A percentile compares a stretch with the other conserved stretches of the same genome.
Evolutionary conservation across 495 filamentous ascomycete species (phyloP).

Genomic region (Penicillium lagena): DNA sequence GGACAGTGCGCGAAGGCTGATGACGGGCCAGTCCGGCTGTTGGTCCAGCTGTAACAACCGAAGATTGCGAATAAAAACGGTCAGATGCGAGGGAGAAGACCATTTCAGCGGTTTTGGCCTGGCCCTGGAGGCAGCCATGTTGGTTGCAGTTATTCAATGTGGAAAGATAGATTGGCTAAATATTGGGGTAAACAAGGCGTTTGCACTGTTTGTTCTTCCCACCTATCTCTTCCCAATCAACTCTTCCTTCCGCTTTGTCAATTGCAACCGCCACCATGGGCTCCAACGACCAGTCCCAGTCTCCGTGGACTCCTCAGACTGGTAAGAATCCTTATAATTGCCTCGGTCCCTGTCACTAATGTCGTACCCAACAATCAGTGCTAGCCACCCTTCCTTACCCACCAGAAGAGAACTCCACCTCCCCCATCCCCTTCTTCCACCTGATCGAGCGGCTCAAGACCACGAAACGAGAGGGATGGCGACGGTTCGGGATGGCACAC

Average conservation of each 20-base stretch:
- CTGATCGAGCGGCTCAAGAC: conserved; percentile 90
- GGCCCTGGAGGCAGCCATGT: conserved; percentile 25
- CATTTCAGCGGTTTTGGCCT: conserved; percentile 32
- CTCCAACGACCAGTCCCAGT: background rate
- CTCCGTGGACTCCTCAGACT: conserved; percentile 14
- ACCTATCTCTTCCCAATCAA: background rate
- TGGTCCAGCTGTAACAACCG: conserved; percentile 72
- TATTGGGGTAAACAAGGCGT: conserved; percentile 16
- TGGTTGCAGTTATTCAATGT: too few species aligned
- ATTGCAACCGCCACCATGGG: conserved; percentile 20
- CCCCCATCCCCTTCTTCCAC: conserved; percentile 89
- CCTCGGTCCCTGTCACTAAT: too few species aligned
- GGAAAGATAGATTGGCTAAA: too few species aligned
- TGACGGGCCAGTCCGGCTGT: conserved; percentile 68
- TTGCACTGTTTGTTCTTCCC: conserved; percentile 26
- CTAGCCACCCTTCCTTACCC: conserved; percentile 43
- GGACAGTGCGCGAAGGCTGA: conserved; percentile 58
- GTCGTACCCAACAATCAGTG: conserved; percentile 12
- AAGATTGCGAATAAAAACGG: conserved; percentile 74
- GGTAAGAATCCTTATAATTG: conserved; percentile 2
- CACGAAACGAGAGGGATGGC: conserved; percentile 92
- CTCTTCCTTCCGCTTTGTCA: conserved; percentile 1
- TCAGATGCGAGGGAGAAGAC: conserved; percentile 43
- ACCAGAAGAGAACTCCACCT: conserved; percentile 53
- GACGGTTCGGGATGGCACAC: conserved; percentile 66